Conservation (phyloP, 2,329 filamentous ascomycete genomes). For the Fusarium drepaniforme region DNA sequence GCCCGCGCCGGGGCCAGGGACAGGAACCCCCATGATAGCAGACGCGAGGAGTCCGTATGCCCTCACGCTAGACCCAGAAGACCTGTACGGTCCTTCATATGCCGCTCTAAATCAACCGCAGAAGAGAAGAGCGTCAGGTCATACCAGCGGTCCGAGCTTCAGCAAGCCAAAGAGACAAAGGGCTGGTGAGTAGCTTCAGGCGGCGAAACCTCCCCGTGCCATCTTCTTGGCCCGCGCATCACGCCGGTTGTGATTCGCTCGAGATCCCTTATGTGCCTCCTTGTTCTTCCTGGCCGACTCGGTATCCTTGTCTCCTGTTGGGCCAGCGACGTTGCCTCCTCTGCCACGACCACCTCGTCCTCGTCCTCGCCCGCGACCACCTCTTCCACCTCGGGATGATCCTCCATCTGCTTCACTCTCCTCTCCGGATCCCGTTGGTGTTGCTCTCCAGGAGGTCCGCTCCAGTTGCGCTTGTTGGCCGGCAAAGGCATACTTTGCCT, state of each 20-base stretch:
- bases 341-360: conserved; percentile 62
- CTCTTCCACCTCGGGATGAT: conserved; percentile 60
- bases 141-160: background rate
- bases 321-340: conserved; percentile 72
- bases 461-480: conserved; percentile 75
- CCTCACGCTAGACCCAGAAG: conserved; percentile 50
- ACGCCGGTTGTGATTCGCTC: conserved; percentile 88
- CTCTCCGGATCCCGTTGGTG: conserved; percentile 64
- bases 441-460: conserved; percentile 74
- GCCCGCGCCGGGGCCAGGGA: conserved; percentile 28
- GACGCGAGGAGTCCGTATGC: conserved; percentile 56
- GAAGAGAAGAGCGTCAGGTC: conserved; percentile 25
- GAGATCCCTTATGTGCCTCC: conserved; percentile 83
- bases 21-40: conserved; percentile 47
- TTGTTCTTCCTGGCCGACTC: conserved; percentile 80
- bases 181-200: conserved; percentile 40
- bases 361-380: conserved; percentile 60
- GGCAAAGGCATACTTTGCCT: conserved; percentile 76
- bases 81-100: conserved; percentile 41
- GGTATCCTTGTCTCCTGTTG: conserved; percentile 77
- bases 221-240: conserved; percentile 77
- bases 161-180: conserved; percentile 38
- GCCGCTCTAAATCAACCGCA: conserved; percentile 24
- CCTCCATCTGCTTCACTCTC: conserved; percentile 63
- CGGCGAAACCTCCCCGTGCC: conserved; percentile 62